Evolutionary conservation across 495 filamentous ascomycete genomes (phyloP).

Genomic region (Massariosphaeria phaeospora): DNA sequence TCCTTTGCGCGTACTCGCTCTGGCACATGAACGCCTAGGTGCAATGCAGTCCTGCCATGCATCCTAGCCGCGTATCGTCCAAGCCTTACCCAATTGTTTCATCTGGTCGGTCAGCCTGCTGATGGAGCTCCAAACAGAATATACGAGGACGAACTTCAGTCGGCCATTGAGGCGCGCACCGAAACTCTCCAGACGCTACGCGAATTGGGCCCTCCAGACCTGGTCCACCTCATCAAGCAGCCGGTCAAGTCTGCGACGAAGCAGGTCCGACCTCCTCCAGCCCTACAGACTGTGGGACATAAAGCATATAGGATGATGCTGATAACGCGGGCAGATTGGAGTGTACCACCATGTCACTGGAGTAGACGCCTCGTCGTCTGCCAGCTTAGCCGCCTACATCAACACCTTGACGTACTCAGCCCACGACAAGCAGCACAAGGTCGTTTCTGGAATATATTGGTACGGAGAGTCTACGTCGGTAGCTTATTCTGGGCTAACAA

Average conservation of each 20-base stretch:
- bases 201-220: conserved; percentile 90
- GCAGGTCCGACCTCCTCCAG: conserved; percentile 48
- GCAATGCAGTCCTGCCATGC: background rate
- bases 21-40: background rate
- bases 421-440: conserved; percentile 80
- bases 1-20: background rate
- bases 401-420: conserved; percentile 92
- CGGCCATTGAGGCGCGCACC: conserved; percentile 83
- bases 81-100: background rate
- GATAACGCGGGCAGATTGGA: conserved; percentile 66
- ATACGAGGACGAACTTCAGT: conserved; percentile 81
- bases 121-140: conserved; percentile 53
- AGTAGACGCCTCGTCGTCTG: conserved; percentile 94
- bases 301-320: too few relatives aligned
- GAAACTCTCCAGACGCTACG: conserved; percentile 77
- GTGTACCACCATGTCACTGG: conserved; percentile 98
- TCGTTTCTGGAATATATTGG: conserved; percentile 92
- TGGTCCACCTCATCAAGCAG: conserved; percentile 92
- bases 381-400: conserved; percentile 93
- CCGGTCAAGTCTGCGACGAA: conserved; percentile 59
- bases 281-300: too few relatives aligned
- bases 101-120: background rate
- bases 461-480: conserved; percentile 39
- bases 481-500: conserved; percentile 18
- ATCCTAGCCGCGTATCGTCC: background rate